Conservation (phyloP, 78 protist species). For the Paulinella micropora region DNA sequence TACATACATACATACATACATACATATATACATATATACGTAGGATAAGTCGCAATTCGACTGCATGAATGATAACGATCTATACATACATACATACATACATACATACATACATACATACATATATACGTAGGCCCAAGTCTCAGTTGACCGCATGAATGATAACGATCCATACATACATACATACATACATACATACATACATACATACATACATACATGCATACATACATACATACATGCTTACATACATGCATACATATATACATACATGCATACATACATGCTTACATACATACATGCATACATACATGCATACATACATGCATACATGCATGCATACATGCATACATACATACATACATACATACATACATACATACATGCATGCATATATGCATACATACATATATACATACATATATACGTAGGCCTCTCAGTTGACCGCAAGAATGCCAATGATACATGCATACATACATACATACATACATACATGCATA, state of each 20-base stretch:
- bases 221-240: no score
- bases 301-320: neutral
- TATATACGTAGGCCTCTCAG: neutral
- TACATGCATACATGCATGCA: neutral
- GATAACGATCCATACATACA: neutral
- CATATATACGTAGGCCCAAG: neutral
- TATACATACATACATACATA: no score
- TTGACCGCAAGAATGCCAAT: no score
- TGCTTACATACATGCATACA: no score
- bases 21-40: no score
- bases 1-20: no score
- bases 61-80: no score
- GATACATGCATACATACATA: neutral
- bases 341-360: neutral
- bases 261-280: no score
- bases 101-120: neutral
- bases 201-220: no score
- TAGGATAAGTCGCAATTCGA: no score
- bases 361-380: neutral
- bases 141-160: no score
- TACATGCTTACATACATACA: no score
- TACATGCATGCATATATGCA: neutral
- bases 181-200: neutral
- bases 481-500: neutral
- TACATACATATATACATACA: neutral